Evolutionary conservation across 2,329 filamentous ascomycete species (phyloP).

Genomic region (Daldinia eschscholtzii): DNA sequence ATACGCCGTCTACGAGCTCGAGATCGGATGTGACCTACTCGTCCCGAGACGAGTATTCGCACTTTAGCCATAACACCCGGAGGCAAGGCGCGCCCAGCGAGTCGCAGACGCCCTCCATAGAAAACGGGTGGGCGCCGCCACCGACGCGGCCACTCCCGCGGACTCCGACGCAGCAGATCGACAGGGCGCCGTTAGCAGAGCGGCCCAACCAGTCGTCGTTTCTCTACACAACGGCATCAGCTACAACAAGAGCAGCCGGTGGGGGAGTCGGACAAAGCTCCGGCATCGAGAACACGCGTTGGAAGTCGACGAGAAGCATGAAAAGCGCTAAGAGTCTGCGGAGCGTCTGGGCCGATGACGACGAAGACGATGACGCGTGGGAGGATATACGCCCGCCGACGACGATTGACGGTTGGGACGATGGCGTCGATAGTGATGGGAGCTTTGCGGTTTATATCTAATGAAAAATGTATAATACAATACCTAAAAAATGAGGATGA

Average conservation of each 20-base stretch:
- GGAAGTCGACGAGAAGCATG: slow-evolving; percentile 42
- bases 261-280: slow-evolving; percentile 26
- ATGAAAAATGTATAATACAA: slow-evolving; percentile 14
- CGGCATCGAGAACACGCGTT: slow-evolving; percentile 34
- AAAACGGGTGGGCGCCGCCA: slow-evolving; percentile 33
- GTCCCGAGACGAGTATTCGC: slow-evolving; percentile 42
- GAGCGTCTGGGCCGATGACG: slow-evolving; percentile 42
- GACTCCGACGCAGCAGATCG: slow-evolving; percentile 41
- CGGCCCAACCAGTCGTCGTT: slow-evolving; percentile 33
- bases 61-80: slow-evolving; percentile 35
- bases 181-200: slow-evolving; percentile 35
- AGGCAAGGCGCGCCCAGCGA: slow-evolving; percentile 36
- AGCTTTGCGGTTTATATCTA: slow-evolving; percentile 52
- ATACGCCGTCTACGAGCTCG: slow-evolving; percentile 38
- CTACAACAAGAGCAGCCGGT: not conserved
- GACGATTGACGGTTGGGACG: slow-evolving; percentile 47
- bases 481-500: not conserved
- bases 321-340: slow-evolving; percentile 45
- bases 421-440: slow-evolving; percentile 42
- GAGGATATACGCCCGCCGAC: slow-evolving; percentile 50
- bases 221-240: slow-evolving; percentile 2
- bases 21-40: slow-evolving; percentile 35
- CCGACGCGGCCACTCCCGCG: slow-evolving; percentile 42
- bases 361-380: slow-evolving; percentile 50
- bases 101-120: slow-evolving; percentile 42